A percentile compares a stretch with the other conserved stretches of the same genome.
phyloP scores from a whole-genome alignment of 2,329 filamentous ascomycete genomes.

The Aureobasidium pullulans region DNA sequence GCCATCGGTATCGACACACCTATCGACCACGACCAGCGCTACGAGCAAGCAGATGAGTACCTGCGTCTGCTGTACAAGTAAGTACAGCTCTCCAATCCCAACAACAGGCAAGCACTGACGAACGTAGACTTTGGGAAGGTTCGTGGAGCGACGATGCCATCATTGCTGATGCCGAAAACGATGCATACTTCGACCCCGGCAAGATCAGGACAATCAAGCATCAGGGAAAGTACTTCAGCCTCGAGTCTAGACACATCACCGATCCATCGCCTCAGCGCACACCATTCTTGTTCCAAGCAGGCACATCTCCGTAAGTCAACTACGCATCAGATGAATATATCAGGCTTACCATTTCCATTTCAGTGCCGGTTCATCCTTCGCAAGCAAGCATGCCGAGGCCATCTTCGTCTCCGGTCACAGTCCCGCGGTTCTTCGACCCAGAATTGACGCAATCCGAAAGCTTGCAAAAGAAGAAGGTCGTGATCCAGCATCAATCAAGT shows the following conservation, averaged over 20 bases:
- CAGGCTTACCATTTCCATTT: background rate
- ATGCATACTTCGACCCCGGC: constrained; percentile 51
- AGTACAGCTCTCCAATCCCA: constrained; percentile 21
- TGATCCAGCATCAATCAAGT: constrained; percentile 50
- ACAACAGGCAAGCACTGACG: background rate
- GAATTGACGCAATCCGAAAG: constrained; percentile 47
- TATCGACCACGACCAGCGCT: constrained; percentile 55
- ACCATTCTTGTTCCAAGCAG: constrained; percentile 44
- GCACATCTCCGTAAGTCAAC: constrained; percentile 39
- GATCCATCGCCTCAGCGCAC: constrained; percentile 35
- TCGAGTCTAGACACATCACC: constrained; percentile 39
- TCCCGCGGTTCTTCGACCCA: constrained; percentile 41
- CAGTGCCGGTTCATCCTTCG: constrained; percentile 48
- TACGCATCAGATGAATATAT: no score
- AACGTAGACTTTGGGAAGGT: constrained; percentile 41
- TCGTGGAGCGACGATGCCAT: constrained; percentile 52
- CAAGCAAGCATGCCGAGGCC: constrained; percentile 51
- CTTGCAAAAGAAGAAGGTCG: constrained; percentile 45
- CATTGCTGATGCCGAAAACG: constrained; percentile 44
- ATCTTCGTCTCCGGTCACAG: constrained; percentile 53
- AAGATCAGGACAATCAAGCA: constrained; percentile 56
- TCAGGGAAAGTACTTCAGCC: constrained; percentile 47
- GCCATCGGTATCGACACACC: constrained; percentile 52
- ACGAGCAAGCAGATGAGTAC: constrained; percentile 56
- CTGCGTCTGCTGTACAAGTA: constrained; percentile 54